Evolutionary conservation across 257 asterid genomes (phyloP).

Genomic region (Nemophila menziesii): DNA sequence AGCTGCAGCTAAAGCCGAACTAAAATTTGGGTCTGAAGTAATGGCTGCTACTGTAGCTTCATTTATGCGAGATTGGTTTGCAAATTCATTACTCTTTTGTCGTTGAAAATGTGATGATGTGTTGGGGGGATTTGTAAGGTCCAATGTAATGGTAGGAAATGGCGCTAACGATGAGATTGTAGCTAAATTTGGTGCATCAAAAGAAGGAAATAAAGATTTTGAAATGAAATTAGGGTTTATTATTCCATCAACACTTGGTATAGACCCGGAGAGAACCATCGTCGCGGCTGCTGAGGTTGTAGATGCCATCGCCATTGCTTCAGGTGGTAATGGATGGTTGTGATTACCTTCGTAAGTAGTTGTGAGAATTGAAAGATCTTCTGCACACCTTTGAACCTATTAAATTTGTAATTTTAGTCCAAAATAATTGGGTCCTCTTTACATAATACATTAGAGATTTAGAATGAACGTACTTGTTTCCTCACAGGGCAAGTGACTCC

Average conservation of each 20-base stretch:
- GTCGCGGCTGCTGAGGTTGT: constrained; percentile 36
- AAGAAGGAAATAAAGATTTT: constrained; percentile 11
- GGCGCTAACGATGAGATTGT: constrained; percentile 42
- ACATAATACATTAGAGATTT: not conserved
- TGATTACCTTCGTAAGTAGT: constrained; percentile 43
- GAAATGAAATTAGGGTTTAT: constrained; percentile 10
- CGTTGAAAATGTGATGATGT: constrained; percentile 1
- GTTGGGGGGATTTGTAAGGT: constrained; percentile 20
- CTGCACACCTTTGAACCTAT: constrained; percentile 38
- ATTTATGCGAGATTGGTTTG: constrained; percentile 7
- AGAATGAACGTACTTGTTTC: constrained; percentile 8
- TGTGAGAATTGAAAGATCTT: constrained; percentile 22
- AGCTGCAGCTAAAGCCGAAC: constrained; percentile 26
- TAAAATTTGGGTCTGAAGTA: constrained; percentile 29
- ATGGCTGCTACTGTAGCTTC: constrained; percentile 23
- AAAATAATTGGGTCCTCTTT: not conserved
- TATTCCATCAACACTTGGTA: constrained; percentile 17
- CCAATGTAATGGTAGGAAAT: constrained; percentile 37
- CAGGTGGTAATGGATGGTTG: constrained; percentile 42
- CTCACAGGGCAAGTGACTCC: constrained; percentile 9
- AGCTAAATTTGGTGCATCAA: constrained; percentile 13
- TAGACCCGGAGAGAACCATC: constrained; percentile 28
- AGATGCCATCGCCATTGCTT: constrained; percentile 39
- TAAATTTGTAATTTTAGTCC: not conserved
- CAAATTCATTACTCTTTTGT: constrained; percentile 2